A percentile compares a stretch with the other conserved stretches of the same genome.
Evolutionary conservation across 495 filamentous ascomycete species (phyloP).

Genomic region (Aspergillus nanangensis): DNA sequence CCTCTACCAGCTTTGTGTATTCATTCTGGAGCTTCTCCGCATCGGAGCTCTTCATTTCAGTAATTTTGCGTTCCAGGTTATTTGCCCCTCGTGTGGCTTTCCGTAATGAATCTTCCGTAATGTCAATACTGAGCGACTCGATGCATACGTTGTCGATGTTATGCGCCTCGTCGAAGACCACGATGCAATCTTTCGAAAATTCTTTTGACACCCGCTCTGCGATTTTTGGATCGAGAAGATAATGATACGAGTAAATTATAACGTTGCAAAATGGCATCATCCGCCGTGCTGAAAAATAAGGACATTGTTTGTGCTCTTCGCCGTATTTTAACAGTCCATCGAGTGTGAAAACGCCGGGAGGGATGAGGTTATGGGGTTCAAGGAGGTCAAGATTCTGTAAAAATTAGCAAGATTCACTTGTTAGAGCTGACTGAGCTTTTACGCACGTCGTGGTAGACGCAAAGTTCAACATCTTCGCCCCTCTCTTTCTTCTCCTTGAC

Average conservation of each 20-base stretch:
- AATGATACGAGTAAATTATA: constrained; percentile 99
- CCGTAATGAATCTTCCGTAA: constrained; percentile 88
- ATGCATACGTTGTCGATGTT: constrained; percentile 99
- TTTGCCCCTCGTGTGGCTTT: constrained; percentile 84
- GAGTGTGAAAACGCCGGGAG: constrained; percentile 93
- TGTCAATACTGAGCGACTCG: constrained; percentile 91
- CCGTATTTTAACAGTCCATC: constrained; percentile 83
- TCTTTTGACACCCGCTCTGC: constrained; percentile 95
- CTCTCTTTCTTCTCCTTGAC: constrained; percentile 94
- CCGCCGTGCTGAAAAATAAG: constrained; percentile 90
- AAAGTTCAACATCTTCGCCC: constrained; percentile 90
- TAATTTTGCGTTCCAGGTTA: constrained; percentile 85
- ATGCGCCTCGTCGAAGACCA: constrained; percentile 98
- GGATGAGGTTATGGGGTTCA: constrained; percentile 90
- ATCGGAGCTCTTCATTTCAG: constrained; percentile 88
- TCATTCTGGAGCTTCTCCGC: constrained; percentile 90
- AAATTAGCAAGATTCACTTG: constrained; percentile 13
- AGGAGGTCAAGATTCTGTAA: constrained; percentile 86
- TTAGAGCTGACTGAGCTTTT: background rate
- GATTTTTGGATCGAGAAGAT: constrained; percentile 96
- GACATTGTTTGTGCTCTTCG: constrained; percentile 93
- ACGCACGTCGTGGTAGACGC: constrained; percentile 87
- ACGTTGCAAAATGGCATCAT: constrained; percentile 99
- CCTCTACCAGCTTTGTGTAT: constrained; percentile 93
- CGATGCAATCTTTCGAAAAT: constrained; percentile 95